These are phyloP conservation scores for Coleophoma eucalyptorum DNA, from an alignment of 2,329 filamentous ascomycete species.

Conservation along the genomic window DNA sequence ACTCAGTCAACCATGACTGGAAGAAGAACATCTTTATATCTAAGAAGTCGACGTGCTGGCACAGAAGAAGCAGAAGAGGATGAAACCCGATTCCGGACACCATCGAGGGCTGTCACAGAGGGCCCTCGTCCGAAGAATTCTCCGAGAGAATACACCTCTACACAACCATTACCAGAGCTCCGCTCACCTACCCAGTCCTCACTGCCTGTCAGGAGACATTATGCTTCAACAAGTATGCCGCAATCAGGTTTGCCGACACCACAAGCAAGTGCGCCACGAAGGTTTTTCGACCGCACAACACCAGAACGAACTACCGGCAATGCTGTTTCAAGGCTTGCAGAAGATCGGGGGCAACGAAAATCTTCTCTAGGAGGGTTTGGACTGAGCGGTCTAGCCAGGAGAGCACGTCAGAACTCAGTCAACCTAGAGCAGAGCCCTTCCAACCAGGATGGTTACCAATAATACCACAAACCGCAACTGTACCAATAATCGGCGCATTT, in stretches of 20 bases:
- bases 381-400: background rate
- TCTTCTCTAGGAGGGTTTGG: constrained; percentile 17
- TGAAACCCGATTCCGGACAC: constrained; percentile 46
- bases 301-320: constrained; percentile 25
- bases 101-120: constrained; percentile 58
- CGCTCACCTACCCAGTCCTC: constrained; percentile 36
- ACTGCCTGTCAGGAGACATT: constrained; percentile 50
- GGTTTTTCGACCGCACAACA: constrained; percentile 22
- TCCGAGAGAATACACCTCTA: constrained; percentile 35
- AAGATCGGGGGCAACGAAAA: constrained; percentile 22
- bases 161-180: constrained; percentile 31
- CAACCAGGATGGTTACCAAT: background rate
- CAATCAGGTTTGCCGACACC: constrained; percentile 10
- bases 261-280: constrained; percentile 15
- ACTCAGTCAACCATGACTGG: constrained; percentile 47
- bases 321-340: constrained; percentile 16
- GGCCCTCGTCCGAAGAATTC: constrained; percentile 32
- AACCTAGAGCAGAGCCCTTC: background rate
- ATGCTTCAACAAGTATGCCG: constrained; percentile 41
- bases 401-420: background rate
- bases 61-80: constrained; percentile 37
- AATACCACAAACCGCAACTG: background rate
- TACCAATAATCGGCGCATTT: background rate
- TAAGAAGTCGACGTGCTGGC: constrained; percentile 26
- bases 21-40: constrained; percentile 52